Evolutionary conservation across 495 filamentous ascomycete species (phyloP), one percentile per base, ranked within the genome.

Genomic region (Pyrenopolyporus hunteri): DNA sequence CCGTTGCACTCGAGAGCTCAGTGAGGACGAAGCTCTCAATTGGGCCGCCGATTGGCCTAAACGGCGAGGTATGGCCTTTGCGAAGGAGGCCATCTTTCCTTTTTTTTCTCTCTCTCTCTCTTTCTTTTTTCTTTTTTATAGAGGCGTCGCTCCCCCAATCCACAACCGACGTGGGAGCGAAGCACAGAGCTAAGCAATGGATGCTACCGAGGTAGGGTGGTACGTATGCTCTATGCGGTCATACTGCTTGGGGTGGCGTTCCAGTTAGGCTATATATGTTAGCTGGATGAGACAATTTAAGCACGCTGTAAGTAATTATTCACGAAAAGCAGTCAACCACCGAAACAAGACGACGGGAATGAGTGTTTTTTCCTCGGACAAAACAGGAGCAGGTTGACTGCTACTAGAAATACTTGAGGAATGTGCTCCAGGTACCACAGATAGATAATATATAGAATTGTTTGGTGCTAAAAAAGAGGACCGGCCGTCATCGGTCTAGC

Each of bases 1-100:
- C 9, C 50, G 48, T 25, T 52, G 57, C 5, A 58, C 14, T 6
- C 63, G 56, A 43, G 60, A 61, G 20, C 37, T 55, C 26, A 65
- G 40, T 9, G 60, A 52, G 35, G 59, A 63, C 10, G 57, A 44
- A 45, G 57, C 59, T 57, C 59, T 66, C 17, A 66, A 55, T 35
- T 57, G 66, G 25, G 60, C 60, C 8, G 59, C 57, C 13, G 67
- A 51, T 58, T 69, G 66, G 53, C 69, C 66, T 47, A 71, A 31
- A 23, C 59, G 59, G 47, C 59, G 66, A 51, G 69, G 63, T 33
- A 67, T 35, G 50, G 19, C 25, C 23, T 50, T 68, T 28, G 63
- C 43, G 36, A 69, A 48, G 13, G 56, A 59, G 16, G 59, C 57
- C 69, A 71, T 71, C 31, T 35, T 53, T 36, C 13, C 19, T 35